Base-by-base conservation (phyloP, 805 yeast species). In the Zygotorulaspora danielsina region DNA sequence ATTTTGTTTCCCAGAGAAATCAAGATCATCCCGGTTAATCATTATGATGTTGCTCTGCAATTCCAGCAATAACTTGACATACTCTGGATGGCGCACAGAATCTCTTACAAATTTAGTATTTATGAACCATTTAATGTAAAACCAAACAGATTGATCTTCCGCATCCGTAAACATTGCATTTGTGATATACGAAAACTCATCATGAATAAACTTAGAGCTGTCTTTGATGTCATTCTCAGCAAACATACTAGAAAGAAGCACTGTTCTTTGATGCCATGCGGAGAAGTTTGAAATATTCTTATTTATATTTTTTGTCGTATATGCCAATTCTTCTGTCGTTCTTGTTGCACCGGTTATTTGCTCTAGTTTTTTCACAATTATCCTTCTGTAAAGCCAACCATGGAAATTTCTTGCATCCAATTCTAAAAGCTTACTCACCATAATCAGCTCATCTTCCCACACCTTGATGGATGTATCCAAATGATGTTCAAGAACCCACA, bases 331-430 rank as follows among this genome's bases (percentile, higher is more conserved):
- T 4, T 63, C 46, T 25, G 54, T 38, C n/a, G 65, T 63, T 48
- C 60, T 55, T 36, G 57, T 66, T 13, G 48, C 34, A 1, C 55
- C 58, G 0, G 57, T 49, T 7, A 47, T 22, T 6, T 36, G 26
- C 34, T 60, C 57, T 4, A 59, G 30, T 3, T 45, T 49, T 24
- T 63, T 67, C 4, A 85, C 75, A 5, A 93, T 77, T 39, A 75
- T 75, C 41, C 97, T 70, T 54, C 98, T 70, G 59, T 93, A 93
- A 34, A 84, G 87, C 98, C 98, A 90, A 1, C 95, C 97, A 59
- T 89, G 97, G 61, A 73, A 93, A 59, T 93, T 93, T 51, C 98
- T 73, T 12, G 84, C 70, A 56, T 93, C 98, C 36, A 74, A 60
- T 18, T 72, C 71, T 38, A 90, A 69, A 51, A 93, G 65, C 52